A percentile compares a stretch with the other conserved stretches of the same genome.
phyloP scores from a whole-genome alignment of 2,329 filamentous ascomycete genomes.

The Talaromyces sp. region DNA sequence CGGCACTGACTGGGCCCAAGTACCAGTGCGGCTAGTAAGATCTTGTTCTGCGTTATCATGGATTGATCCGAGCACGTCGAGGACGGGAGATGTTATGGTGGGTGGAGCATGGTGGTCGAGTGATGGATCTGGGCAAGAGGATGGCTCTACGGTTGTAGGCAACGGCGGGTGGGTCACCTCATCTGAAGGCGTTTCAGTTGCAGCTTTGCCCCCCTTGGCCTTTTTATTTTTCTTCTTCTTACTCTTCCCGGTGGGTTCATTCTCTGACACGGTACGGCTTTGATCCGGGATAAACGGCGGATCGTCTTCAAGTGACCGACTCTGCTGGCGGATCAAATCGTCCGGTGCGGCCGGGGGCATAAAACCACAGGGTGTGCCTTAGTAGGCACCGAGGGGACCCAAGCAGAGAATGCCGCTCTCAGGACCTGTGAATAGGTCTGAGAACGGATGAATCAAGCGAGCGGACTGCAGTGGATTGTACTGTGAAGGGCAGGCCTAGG shows the following conservation, averaged over 20 bases:
- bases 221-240: slow-evolving; percentile 47
- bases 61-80: slow-evolving; percentile 41
- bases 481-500: slow-evolving; percentile 1
- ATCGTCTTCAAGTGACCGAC: slow-evolving; percentile 38
- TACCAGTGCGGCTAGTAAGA: slow-evolving; percentile 41
- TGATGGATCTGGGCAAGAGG: slow-evolving; percentile 33
- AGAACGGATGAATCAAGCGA: slow-evolving; percentile 31
- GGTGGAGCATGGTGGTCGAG: slow-evolving; percentile 28
- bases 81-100: slow-evolving; percentile 39
- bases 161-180: slow-evolving; percentile 36
- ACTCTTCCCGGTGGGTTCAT: slow-evolving; percentile 37
- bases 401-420: slow-evolving; percentile 30
- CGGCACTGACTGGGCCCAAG: slow-evolving; percentile 50
- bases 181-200: slow-evolving; percentile 35
- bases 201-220: slow-evolving; percentile 37
- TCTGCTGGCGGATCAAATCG: slow-evolving; percentile 41
- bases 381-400: slow-evolving; percentile 26
- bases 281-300: slow-evolving; percentile 31
- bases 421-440: slow-evolving; percentile 34
- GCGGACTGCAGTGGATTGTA: slow-evolving; percentile 4
- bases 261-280: slow-evolving; percentile 30
- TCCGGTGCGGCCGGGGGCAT: slow-evolving; percentile 48
- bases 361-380: slow-evolving; percentile 40
- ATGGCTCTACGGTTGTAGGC: slow-evolving; percentile 31
- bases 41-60: slow-evolving; percentile 37